phyloP scores from a whole-genome alignment of 345 rosid genomes.

The Linum usitatissimum region DNA sequence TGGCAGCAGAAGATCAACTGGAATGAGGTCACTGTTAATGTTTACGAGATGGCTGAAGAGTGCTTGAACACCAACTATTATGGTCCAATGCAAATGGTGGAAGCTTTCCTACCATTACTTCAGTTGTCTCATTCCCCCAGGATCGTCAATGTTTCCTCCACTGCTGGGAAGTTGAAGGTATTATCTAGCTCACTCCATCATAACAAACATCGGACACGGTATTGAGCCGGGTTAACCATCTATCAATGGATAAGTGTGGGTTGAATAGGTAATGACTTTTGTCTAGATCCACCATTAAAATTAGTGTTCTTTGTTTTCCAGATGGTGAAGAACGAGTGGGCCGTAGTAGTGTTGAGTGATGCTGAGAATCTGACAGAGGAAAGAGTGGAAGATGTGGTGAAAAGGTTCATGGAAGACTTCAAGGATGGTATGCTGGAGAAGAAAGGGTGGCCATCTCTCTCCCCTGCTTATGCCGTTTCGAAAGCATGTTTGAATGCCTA shows the following conservation, averaged over 20 bases:
- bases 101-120: conserved; percentile 15
- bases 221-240: no score
- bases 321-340: background rate
- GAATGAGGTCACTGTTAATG: background rate
- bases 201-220: no score
- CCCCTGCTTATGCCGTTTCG: background rate
- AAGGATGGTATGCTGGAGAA: background rate
- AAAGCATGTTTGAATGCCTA: background rate
- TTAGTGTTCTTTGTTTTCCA: no score
- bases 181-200: background rate
- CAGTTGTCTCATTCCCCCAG: conserved; percentile 19
- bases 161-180: conserved; percentile 16
- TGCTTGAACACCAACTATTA: conserved; percentile 15
- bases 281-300: no score
- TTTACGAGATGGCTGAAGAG: conserved; percentile 8
- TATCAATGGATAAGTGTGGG: no score
- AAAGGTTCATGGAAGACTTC: background rate
- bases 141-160: conserved; percentile 30
- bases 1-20: background rate
- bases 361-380: background rate
- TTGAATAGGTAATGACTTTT: no score
- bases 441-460: background rate
- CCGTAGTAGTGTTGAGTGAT: background rate
- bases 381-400: background rate
- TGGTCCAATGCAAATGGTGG: conserved; percentile 14